Evolutionary conservation across 306 rosid genomes (phyloP), one percentile per base, ranked within the genome.

Genomic region (Dryas octopetala): DNA sequence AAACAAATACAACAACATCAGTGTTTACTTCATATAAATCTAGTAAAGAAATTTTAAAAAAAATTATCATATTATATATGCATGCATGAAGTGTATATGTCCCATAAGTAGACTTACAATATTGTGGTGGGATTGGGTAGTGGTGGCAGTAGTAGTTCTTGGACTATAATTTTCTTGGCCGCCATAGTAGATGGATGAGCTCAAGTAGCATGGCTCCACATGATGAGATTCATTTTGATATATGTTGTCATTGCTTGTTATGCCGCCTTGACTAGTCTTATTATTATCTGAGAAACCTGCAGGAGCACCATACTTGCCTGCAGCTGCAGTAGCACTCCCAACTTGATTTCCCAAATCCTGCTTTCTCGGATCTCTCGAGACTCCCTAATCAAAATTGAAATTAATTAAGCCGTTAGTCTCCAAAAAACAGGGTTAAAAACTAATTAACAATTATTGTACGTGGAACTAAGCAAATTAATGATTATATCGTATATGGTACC

Each of bases 101-200:
- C 23, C 23, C 23, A 23, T 23, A 23, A 15, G 68, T 12, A 46
- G 1, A 79, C 93, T 83, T 46, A 91, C 97, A 23, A n/a, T 49
- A 64, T 81, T 28, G 57, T 46, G n/a, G 32, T 83, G 87, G 77
- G 91, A 71, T 67, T 93, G 80, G 10, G 11, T 6, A 49, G 89
- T 83, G 85, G 89, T 80, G 80, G 84, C 81, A 73, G 91, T 81
- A 76, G 83, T 78, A 75, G 71, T 62, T 73, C 72, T 86, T 4
- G 93, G 83, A 76, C 90, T 83, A 85, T 89, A 91, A 78, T 85
- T 89, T 82, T 91, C 97, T 86, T 88, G 98, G 81, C 96, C 97
- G 62, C 97, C 97, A 82, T 93, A 93, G 76, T 85, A 78, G 84
- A 93, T 91, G 43, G 97, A 93, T 66, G 97, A 91, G 81, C 89